Evolutionary conservation across 2,329 filamentous ascomycete genomes (phyloP).

Genomic region (Aspergillus tubingensis): DNA sequence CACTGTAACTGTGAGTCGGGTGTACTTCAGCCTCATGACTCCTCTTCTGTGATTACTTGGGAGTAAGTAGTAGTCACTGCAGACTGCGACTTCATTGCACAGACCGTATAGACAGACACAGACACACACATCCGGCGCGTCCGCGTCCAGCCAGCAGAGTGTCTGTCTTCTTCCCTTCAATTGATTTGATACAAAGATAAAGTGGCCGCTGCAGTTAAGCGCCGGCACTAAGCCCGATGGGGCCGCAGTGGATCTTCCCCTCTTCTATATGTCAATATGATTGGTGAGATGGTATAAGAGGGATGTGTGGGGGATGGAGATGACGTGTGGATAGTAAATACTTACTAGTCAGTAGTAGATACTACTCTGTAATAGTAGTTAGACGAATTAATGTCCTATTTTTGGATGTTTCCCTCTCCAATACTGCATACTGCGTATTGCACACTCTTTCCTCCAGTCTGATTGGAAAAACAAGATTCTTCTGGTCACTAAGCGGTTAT

Average conservation of each 20-base stretch:
- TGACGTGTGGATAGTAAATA: neutral
- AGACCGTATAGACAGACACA: neutral
- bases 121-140: neutral
- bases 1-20: too few species aligned
- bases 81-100: too few species aligned
- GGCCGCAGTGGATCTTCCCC: conserved; percentile 6
- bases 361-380: neutral
- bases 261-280: conserved; percentile 1
- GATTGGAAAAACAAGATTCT: too few species aligned
- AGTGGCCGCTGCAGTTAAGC: conserved; percentile 20
- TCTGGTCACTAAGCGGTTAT: neutral
- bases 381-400: neutral
- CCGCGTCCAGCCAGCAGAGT: neutral
- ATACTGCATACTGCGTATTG: too few species aligned
- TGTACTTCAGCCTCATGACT: too few species aligned
- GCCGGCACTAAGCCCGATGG: conserved; percentile 19
- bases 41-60: too few species aligned
- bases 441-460: too few species aligned
- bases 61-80: too few species aligned
- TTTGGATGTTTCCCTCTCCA: neutral
- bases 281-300: neutral
- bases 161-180: neutral
- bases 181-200: too few species aligned
- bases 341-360: too few species aligned
- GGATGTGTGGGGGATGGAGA: conserved; percentile 14